Conservation (phyloP, 2,329 filamentous ascomycete genomes). For the Aspergillus transmontanensis region DNA sequence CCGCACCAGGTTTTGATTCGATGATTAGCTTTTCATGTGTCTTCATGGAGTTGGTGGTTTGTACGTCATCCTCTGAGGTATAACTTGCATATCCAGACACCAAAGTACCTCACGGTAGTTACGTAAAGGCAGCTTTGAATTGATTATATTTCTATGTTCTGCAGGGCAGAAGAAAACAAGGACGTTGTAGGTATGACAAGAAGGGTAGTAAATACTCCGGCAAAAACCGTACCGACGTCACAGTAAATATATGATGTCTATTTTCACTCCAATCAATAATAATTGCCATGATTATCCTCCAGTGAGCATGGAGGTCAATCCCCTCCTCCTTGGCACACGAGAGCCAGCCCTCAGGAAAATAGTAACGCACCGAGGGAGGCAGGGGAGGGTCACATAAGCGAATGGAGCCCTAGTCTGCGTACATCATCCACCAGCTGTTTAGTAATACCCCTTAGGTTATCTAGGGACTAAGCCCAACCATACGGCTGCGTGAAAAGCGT, state of each 20-base stretch:
- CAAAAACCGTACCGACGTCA: not conserved
- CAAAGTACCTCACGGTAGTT: not conserved
- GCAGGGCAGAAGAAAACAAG: not conserved
- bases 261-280: not conserved
- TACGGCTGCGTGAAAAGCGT: too few relatives aligned
- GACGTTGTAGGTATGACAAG: conserved; percentile 1
- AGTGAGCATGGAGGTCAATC: not conserved
- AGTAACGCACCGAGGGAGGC: not conserved
- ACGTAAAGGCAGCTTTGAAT: not conserved
- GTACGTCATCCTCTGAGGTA: not conserved
- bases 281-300: not conserved
- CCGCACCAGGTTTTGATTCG: not conserved
- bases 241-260: not conserved
- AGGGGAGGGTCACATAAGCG: not conserved
- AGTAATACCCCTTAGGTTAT: not conserved
- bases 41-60: not conserved
- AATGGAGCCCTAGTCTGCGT: not conserved
- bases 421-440: not conserved
- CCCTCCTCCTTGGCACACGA: not conserved
- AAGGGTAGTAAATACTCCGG: not conserved
- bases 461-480: too few relatives aligned
- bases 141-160: not conserved
- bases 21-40: not conserved
- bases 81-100: not conserved
- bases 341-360: not conserved